phyloP scores from a whole-genome alignment of 257 asterid species.

The Galeopsis tetrahit region DNA sequence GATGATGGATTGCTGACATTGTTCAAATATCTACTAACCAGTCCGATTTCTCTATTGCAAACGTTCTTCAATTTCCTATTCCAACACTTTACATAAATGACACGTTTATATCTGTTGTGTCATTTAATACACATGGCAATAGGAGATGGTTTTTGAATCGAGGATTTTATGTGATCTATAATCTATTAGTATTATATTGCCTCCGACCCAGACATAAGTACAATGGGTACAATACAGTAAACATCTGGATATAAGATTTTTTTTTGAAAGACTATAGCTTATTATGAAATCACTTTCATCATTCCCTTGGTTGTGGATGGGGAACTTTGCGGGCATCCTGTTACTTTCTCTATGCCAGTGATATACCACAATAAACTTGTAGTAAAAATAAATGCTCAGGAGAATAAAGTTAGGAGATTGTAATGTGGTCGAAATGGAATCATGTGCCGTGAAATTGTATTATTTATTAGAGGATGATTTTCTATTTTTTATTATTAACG shows the following conservation, averaged over 20 bases:
- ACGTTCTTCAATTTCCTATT: not conserved
- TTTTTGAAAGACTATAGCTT: conserved; percentile 10
- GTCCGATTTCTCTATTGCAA: not conserved
- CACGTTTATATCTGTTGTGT: not conserved
- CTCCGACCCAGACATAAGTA: conserved; percentile 2
- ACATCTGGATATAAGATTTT: not conserved
- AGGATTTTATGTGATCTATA: not conserved
- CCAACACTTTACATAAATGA: not conserved
- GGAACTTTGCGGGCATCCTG: conserved; percentile 15
- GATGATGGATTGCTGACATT: conserved; percentile 14
- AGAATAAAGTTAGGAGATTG: conserved; percentile 16
- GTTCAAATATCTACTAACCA: conserved; percentile 1
- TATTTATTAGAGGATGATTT: conserved; percentile 21
- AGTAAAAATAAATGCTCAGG: conserved; percentile 2
- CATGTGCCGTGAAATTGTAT: not conserved
- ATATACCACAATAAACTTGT: not conserved
- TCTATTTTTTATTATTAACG: not conserved
- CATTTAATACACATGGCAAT: not conserved
- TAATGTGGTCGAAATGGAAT: conserved; percentile 19
- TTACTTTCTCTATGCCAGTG: not conserved
- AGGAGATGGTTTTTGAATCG: not conserved
- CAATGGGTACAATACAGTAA: conserved; percentile 3
- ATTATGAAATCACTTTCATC: conserved; percentile 16
- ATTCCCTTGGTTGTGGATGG: conserved; percentile 16
- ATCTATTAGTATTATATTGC: not conserved